phyloP scores from a whole-genome alignment of 148 eudicot species.

The Bassia scoparia region DNA sequence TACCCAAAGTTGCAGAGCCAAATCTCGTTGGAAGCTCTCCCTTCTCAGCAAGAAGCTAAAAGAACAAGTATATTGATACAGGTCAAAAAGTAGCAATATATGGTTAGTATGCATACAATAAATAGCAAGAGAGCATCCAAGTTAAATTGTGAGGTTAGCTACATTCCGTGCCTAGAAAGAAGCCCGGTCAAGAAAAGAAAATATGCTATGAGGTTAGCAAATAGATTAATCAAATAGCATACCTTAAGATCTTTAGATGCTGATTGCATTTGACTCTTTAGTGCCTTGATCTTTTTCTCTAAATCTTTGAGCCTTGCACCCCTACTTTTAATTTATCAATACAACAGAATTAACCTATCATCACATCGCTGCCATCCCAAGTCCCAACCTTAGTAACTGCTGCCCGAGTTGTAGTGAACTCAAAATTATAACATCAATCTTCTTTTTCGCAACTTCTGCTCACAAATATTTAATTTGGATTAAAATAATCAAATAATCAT shows the following conservation, averaged over 20 bases:
- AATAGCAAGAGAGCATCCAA: not conserved
- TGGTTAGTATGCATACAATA: not conserved
- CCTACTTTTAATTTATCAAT: too few species aligned
- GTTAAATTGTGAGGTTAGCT: not conserved
- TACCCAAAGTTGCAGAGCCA: constrained; percentile 93
- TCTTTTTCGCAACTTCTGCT: too few species aligned
- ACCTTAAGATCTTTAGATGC: constrained; percentile 87
- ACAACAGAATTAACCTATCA: too few species aligned
- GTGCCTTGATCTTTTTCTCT: constrained; percentile 71
- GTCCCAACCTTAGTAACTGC: too few species aligned
- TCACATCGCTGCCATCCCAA: too few species aligned
- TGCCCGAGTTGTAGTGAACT: too few species aligned
- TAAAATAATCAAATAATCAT: too few species aligned
- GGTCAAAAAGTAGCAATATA: not conserved
- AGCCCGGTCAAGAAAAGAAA: not conserved
- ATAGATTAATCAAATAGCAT: constrained; percentile 20
- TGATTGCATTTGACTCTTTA: constrained; percentile 73
- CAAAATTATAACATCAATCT: too few species aligned
- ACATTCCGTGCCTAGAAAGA: not conserved
- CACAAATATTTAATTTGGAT: too few species aligned
- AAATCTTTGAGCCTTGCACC: constrained; percentile 73
- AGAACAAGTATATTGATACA: not conserved
- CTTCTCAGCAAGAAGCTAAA: constrained; percentile 97
- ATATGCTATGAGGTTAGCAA: not conserved
- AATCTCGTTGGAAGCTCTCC: constrained; percentile 96